Evolutionary conservation across 192 early-diverging fungal species (phyloP).

Genomic region (Gorgonomyces haynaldii): DNA sequence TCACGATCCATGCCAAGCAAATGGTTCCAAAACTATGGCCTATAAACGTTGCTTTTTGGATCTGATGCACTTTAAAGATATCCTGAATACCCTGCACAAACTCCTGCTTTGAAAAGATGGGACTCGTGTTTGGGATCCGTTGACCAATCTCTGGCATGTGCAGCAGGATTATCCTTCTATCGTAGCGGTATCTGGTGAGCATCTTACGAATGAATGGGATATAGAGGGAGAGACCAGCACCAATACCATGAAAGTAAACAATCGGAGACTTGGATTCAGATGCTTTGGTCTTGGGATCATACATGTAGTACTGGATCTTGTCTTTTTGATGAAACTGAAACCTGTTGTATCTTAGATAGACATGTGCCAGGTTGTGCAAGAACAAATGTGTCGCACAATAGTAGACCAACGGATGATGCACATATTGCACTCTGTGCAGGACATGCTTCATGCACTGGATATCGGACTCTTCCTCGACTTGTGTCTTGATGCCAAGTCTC

Average conservation of each 20-base stretch:
- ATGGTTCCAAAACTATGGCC: conserved; percentile 53
- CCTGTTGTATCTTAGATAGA: too few relatives aligned
- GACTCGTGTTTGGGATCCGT: conserved; percentile 34
- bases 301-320: too few relatives aligned
- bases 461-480: too few relatives aligned
- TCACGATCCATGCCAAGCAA: conserved; percentile 39
- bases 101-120: too few relatives aligned
- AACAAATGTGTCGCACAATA: too few relatives aligned
- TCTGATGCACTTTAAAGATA: conserved; percentile 29
- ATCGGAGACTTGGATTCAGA: conserved; percentile 23
- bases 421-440: too few relatives aligned
- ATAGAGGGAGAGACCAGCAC: conserved; percentile 46
- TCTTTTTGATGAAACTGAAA: too few relatives aligned
- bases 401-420: too few relatives aligned
- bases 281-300: not conserved
- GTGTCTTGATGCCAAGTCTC: too few relatives aligned
- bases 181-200: conserved; percentile 5
- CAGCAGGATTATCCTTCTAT: conserved; percentile 11
- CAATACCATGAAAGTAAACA: conserved; percentile 62
- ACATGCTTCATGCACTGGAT: too few relatives aligned
- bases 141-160: conserved; percentile 50
- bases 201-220: conserved; percentile 36
- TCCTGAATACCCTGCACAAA: conserved; percentile 33
- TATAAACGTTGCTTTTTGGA: conserved; percentile 45
- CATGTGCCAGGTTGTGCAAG: too few relatives aligned